Conservation (phyloP, 805 yeast genomes). For the Candida taoyuanica region DNA sequence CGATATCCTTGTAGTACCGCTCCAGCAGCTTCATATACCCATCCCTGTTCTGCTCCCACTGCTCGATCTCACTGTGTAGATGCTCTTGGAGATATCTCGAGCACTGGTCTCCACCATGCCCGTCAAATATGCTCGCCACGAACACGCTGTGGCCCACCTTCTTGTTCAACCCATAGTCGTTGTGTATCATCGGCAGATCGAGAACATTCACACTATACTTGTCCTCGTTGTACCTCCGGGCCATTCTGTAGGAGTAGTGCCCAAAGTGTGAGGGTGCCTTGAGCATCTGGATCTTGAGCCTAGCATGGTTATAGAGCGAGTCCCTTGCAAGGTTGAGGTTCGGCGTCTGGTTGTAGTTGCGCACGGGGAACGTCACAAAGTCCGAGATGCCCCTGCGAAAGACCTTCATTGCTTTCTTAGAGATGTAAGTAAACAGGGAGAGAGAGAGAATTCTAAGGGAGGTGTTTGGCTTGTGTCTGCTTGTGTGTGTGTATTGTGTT, state of each 20-base stretch:
- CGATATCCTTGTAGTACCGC: slow-evolving; percentile 55
- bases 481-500: too few species aligned
- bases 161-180: slow-evolving; percentile 24
- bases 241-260: slow-evolving; percentile 71
- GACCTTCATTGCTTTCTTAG: background rate
- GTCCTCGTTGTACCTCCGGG: slow-evolving; percentile 79
- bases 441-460: too few species aligned
- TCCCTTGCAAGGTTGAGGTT: slow-evolving; percentile 13
- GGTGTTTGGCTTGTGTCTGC: too few species aligned
- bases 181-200: slow-evolving; percentile 34
- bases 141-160: slow-evolving; percentile 38
- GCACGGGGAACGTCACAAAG: slow-evolving; percentile 20
- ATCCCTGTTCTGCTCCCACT: slow-evolving; percentile 28
- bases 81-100: slow-evolving; percentile 52
- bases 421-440: too few species aligned
- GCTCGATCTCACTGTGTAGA: slow-evolving; percentile 51
- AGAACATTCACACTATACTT: slow-evolving; percentile 63
- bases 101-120: slow-evolving; percentile 88
- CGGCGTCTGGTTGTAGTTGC: slow-evolving; percentile 12
- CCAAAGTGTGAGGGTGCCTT: slow-evolving; percentile 67
- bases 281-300: slow-evolving; percentile 27
- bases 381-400: slow-evolving; percentile 14
- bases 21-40: slow-evolving; percentile 42
- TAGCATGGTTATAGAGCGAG: slow-evolving; percentile 13
- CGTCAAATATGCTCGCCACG: slow-evolving; percentile 79